A percentile compares a stretch with the other conserved stretches of the same genome.
phyloP scores from a whole-genome alignment of 257 asterid genomes.

The Gentiana dahurica region DNA sequence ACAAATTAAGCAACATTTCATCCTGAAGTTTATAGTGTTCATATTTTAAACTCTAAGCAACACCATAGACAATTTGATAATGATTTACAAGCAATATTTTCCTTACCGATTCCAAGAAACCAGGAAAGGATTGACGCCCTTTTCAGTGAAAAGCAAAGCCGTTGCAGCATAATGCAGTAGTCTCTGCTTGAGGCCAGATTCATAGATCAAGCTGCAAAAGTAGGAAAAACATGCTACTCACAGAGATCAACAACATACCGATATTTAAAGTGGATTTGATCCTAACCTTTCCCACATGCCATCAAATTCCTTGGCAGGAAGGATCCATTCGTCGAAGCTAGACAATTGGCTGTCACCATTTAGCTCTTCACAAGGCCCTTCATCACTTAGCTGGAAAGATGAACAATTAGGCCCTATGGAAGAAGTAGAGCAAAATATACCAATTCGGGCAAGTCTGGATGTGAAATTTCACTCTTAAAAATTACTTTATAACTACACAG shows the following conservation, averaged over 20 bases:
- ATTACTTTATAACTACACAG: too few relatives aligned
- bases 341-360: constrained; percentile 75
- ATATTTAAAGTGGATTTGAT: constrained; percentile 3
- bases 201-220: constrained; percentile 88
- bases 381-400: constrained; percentile 75
- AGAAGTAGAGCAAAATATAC: not conserved
- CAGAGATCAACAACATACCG: constrained; percentile 6
- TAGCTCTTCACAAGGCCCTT: constrained; percentile 96
- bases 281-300: constrained; percentile 99
- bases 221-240: constrained; percentile 8
- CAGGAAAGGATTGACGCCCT: constrained; percentile 90
- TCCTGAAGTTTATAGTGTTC: too few relatives aligned
- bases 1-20: too few relatives aligned
- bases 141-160: constrained; percentile 95
- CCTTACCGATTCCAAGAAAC: constrained; percentile 94
- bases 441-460: too few relatives aligned
- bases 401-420: too few relatives aligned
- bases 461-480: too few relatives aligned
- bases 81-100: constrained; percentile 9
- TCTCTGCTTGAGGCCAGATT: constrained; percentile 90
- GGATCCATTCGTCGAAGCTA: constrained; percentile 94
- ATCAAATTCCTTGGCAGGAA: constrained; percentile 97
- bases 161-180: constrained; percentile 90
- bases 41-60: too few relatives aligned
- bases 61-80: too few relatives aligned